Base-by-base conservation (phyloP, 2,329 filamentous ascomycete species). In the Botryotinia globosa region DNA sequence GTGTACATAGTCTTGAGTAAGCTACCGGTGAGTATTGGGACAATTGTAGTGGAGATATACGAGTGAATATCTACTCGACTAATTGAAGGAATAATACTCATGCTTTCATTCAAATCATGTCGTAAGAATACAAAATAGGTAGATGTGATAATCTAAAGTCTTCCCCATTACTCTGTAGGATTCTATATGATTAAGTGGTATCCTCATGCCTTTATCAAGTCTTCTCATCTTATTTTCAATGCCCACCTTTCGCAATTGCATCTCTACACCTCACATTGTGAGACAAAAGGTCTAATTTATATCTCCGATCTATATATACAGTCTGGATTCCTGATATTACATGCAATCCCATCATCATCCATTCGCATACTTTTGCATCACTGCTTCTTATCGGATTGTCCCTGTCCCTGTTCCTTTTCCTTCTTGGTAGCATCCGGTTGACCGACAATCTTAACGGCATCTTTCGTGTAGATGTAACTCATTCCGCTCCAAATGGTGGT, bases 401-500 rank as follows among this genome's bases (percentile, higher is more conserved):
- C 42, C 2, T 37, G 9, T 25, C 25, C 37, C 34, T 63, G 58
- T 56, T 68, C 69, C 42, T 74, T 70, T 54, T 71, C 48, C 18
- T 73, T 70, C 37, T 77, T 75, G 48, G 73, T 51, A 22, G 59
- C 45, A 39, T 71, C 70, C 10, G 76, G 73, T 71, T 84, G 83
- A 22, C 81, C 84, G 59, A 98, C 81, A 72, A 98, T 98, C 81
- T 92, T 97, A 45, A 98, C 94, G 0, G 94, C 95, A 78, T 97
- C 92, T 81, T 96, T 97, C 77, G 90, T 93, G 81, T 91, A 97
- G 10, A 97, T 86, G 81, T 99, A 99, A 81, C 94, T 97, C 22
- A 94, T 86, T 12, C 96, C 96, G 75, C 94, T 98, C 93, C 94
- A 98, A 9, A 97, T 83, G 0, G 96, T 99, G 6, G 96, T 99